phyloP scores from a whole-genome alignment of 148 eudicot species.

The Rhododendron williamsianum region DNA sequence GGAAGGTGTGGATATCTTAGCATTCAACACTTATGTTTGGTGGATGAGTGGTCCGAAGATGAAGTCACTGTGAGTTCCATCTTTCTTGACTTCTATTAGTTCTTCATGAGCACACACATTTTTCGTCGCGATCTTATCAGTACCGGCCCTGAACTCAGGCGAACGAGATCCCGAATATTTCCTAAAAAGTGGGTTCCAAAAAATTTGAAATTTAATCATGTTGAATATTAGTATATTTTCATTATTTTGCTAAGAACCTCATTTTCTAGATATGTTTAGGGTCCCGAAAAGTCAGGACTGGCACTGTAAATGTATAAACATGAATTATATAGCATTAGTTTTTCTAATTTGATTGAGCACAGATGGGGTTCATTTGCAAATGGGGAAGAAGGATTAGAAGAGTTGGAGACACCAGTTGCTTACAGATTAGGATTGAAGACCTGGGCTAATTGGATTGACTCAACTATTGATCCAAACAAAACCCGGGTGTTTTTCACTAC shows the following conservation, averaged over 20 bases:
- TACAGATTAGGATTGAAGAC: constrained; percentile 77
- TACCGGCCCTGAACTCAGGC: not conserved
- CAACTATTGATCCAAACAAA: constrained; percentile 56
- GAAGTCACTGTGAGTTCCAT: constrained; percentile 57
- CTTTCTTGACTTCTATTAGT: not conserved
- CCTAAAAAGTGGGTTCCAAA: not conserved
- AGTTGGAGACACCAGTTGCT: constrained; percentile 58
- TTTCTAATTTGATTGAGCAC: constrained; percentile 3
- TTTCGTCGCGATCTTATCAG: not conserved
- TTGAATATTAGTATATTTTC: not conserved
- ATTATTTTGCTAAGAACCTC: not conserved
- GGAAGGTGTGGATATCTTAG: constrained; percentile 73
- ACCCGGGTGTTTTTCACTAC: constrained; percentile 88
- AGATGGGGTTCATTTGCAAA: constrained; percentile 97
- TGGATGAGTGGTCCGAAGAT: constrained; percentile 78
- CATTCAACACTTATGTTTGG: constrained; percentile 93
- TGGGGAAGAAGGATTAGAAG: constrained; percentile 80
- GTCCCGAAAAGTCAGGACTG: not conserved
- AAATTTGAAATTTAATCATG: no score
- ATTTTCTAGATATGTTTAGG: not conserved
- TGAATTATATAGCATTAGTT: not conserved
- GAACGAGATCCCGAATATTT: not conserved
- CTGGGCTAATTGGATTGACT: constrained; percentile 99
- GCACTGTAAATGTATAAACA: not conserved
- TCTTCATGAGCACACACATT: not conserved